Percentiles rank a stretch among this genome's conserved stretches.
These are phyloP conservation scores for Boletus edulis DNA, from an alignment of 768 basidiomycete species.

Conservation along the genomic window DNA sequence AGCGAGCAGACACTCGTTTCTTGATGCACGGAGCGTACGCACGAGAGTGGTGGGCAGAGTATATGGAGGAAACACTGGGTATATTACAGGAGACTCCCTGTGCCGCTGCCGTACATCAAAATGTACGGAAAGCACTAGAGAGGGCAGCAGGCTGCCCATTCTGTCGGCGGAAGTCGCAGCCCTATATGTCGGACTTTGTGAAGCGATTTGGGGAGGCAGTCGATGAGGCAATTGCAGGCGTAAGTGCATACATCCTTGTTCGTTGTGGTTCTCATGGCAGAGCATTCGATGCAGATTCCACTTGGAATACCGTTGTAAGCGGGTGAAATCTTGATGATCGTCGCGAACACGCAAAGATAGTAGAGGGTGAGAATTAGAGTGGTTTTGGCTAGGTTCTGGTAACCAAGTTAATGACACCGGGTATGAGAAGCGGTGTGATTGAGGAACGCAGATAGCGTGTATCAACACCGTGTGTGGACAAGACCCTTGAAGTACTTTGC, in stretches of 20 bases:
- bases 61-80: slow-evolving; percentile 26
- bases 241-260: slow-evolving; percentile 9
- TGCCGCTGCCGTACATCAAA: slow-evolving; percentile 13
- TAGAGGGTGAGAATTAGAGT: background rate
- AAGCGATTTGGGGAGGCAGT: slow-evolving; percentile 23
- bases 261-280: background rate
- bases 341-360: background rate
- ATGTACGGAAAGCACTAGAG: slow-evolving; percentile 16
- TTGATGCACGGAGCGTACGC: slow-evolving; percentile 26
- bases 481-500: too few species aligned
- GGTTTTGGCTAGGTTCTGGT: background rate
- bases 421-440: background rate
- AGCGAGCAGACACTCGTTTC: slow-evolving; percentile 23
- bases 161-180: slow-evolving; percentile 17
- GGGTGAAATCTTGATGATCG: background rate
- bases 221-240: slow-evolving; percentile 15
- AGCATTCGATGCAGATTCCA: slow-evolving; percentile 14
- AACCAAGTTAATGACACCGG: background rate
- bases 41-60: slow-evolving; percentile 32
- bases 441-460: background rate
- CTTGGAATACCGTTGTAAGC: slow-evolving; percentile 17
- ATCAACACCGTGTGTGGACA: too few species aligned
- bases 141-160: slow-evolving; percentile 17
- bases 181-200: slow-evolving; percentile 22
- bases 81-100: slow-evolving; percentile 26